Evolutionary conservation across 148 eudicot species (phyloP).

Genomic region (Diospyros lotus): DNA sequence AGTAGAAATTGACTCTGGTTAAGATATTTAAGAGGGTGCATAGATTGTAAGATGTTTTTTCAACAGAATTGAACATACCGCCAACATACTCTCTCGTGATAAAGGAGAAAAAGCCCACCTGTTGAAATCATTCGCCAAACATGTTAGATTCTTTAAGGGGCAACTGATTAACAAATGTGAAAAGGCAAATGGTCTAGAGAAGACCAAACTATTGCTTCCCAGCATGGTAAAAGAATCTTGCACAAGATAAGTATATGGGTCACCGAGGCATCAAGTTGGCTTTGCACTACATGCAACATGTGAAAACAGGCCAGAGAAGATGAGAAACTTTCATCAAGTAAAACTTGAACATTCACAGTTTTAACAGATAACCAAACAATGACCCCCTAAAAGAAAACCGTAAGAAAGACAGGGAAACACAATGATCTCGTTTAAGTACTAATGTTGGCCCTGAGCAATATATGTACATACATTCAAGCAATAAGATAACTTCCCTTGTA

Average conservation of each 20-base stretch:
- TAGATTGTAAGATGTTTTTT: background rate
- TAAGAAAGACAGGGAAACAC: background rate
- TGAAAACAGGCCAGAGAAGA: background rate
- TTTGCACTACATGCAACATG: background rate
- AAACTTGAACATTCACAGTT: background rate
- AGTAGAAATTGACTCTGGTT: background rate
- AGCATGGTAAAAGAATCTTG: background rate
- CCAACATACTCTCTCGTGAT: conserved; percentile 61
- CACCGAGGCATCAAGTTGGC: background rate
- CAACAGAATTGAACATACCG: conserved; percentile 39
- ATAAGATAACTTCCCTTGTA: background rate
- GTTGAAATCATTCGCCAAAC: conserved; percentile 16
- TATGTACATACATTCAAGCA: background rate
- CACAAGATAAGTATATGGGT: background rate
- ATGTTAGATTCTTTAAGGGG: background rate
- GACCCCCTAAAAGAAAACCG: background rate
- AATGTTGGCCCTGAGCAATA: too few species aligned
- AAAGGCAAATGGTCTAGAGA: background rate
- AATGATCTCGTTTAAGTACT: background rate
- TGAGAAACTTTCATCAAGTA: too few species aligned
- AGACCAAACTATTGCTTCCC: conserved; percentile 2
- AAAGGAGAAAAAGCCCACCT: conserved; percentile 97
- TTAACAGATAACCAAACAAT: background rate
- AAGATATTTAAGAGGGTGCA: background rate
- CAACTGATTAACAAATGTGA: background rate